These are phyloP conservation scores for Vigna angularis DNA, from an alignment of 306 rosid species.

Conservation along the genomic window DNA sequence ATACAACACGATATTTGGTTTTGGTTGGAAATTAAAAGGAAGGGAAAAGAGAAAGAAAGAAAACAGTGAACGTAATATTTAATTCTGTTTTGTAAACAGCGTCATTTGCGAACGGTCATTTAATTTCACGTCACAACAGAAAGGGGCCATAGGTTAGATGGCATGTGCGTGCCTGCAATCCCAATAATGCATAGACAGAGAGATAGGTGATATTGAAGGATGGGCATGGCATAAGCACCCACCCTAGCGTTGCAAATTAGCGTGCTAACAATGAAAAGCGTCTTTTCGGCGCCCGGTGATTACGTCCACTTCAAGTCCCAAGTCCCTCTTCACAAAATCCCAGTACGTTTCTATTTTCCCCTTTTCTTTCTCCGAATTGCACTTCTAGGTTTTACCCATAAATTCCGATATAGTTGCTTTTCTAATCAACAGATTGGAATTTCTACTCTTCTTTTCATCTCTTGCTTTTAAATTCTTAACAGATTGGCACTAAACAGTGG, in stretches of 20 bases:
- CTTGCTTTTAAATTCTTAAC: slow-evolving; percentile 23
- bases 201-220: slow-evolving; percentile 31
- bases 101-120: background rate
- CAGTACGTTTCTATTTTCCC: slow-evolving; percentile 55
- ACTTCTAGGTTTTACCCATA: slow-evolving; percentile 28
- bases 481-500: slow-evolving; percentile 99
- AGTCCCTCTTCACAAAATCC: slow-evolving; percentile 98
- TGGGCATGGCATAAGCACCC: background rate
- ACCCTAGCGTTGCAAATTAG: slow-evolving; percentile 22
- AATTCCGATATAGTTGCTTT: background rate
- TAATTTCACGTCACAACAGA: background rate
- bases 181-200: slow-evolving; percentile 32
- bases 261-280: slow-evolving; percentile 77
- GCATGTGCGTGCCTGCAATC: slow-evolving; percentile 24
- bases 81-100: background rate
- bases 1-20: background rate
- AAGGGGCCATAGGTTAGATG: slow-evolving; percentile 3
- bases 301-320: slow-evolving; percentile 97
- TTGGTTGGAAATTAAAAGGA: background rate
- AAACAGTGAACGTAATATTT: background rate
- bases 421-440: background rate
- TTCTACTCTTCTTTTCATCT: background rate
- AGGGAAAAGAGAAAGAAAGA: background rate
- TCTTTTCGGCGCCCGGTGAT: slow-evolving; percentile 98
- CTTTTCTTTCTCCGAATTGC: background rate